Evolutionary conservation across 73 alveolate genomes (phyloP).

Genomic region (Paramecium primaurelia): DNA sequence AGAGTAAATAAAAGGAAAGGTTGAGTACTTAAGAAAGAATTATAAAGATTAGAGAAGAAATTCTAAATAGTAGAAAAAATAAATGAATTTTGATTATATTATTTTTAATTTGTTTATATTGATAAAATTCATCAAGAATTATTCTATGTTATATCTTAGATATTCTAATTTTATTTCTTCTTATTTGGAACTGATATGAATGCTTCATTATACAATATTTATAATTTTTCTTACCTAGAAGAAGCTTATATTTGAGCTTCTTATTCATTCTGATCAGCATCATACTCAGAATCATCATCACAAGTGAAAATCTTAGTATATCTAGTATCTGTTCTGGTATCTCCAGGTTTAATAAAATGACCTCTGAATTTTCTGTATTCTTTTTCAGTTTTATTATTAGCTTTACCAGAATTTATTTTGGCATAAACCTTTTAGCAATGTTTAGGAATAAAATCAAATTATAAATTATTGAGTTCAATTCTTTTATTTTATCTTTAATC

Average conservation of each 20-base stretch:
- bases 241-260: background rate
- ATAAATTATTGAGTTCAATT: background rate
- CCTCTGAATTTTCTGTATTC: background rate
- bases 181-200: background rate
- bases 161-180: background rate
- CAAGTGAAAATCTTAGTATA: background rate
- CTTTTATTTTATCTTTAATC: background rate
- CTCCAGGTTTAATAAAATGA: background rate
- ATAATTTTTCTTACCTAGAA: background rate
- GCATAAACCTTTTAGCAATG: background rate
- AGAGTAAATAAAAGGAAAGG: background rate
- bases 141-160: background rate
- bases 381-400: background rate
- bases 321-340: background rate
- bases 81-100: background rate
- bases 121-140: background rate
- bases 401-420: background rate
- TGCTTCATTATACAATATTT: background rate
- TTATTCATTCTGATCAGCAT: background rate
- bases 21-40: background rate
- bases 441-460: background rate
- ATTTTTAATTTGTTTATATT: background rate
- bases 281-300: background rate
- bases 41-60: slow-evolving; percentile 13
- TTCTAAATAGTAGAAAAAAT: slow-evolving; percentile 10